Percentiles rank a stretch among this genome's conserved stretches.
These are phyloP conservation scores for Bolboschoenoplectus hybrid DNA, from an alignment of 202 grass and related monocot genomes.

Conservation along the genomic window DNA sequence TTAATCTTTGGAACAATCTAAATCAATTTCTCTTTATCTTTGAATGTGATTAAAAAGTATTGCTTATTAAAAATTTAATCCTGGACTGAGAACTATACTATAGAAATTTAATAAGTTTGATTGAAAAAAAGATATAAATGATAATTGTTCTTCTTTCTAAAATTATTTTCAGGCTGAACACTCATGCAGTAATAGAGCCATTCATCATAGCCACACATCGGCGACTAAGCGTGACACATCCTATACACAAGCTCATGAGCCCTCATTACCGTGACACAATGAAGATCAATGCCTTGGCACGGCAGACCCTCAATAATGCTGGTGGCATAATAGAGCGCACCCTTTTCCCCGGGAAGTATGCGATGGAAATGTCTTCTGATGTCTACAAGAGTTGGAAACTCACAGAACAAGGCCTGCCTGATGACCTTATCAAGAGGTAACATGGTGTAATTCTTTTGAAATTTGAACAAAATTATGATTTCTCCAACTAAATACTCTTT, in stretches of 20 bases:
- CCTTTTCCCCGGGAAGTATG: constrained; percentile 42
- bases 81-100: not conserved
- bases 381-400: constrained; percentile 53
- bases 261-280: constrained; percentile 57
- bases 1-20: not conserved
- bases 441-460: not conserved
- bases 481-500: not conserved
- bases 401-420: constrained; percentile 53
- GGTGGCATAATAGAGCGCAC: constrained; percentile 49
- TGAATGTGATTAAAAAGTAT: not conserved
- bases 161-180: constrained; percentile 49
- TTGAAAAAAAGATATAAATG: not conserved
- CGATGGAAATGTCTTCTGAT: constrained; percentile 47
- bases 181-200: constrained; percentile 62
- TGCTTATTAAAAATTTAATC: not conserved
- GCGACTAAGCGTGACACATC: constrained; percentile 53
- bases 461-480: not conserved
- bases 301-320: constrained; percentile 50
- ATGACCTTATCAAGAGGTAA: constrained; percentile 59
- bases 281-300: constrained; percentile 59
- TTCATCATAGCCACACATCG: constrained; percentile 61
- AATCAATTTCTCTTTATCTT: not conserved
- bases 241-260: constrained; percentile 52
- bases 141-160: not conserved
- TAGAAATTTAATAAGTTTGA: not conserved